A percentile compares a stretch with the other conserved stretches of the same genome.
These are phyloP conservation scores for Alternaria angustiovoidea DNA, from an alignment of 2,329 filamentous ascomycete genomes.

Conservation along the genomic window DNA sequence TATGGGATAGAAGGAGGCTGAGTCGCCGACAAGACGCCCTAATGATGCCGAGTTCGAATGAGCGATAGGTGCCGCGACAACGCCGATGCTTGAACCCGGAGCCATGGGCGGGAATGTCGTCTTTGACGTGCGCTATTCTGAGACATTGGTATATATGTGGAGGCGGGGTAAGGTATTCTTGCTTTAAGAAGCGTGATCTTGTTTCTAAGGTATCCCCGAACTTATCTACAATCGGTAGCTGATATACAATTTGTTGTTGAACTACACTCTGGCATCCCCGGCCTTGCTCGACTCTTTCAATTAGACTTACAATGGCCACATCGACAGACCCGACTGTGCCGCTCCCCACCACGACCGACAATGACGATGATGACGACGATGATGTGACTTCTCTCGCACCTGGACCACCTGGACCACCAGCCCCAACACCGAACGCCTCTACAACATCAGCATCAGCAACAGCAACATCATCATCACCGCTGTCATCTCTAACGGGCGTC, in stretches of 20 bases:
- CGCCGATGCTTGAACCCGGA: slow-evolving; percentile 9
- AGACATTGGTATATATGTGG: neutral
- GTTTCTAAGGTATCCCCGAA: neutral
- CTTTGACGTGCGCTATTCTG: neutral
- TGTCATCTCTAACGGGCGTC: neutral
- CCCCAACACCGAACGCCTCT: neutral
- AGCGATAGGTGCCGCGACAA: slow-evolving; percentile 4
- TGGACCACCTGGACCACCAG: neutral
- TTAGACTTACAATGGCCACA: slow-evolving; percentile 12
- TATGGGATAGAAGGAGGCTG: slow-evolving; percentile 3
- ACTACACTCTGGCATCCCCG: neutral
- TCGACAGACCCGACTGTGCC: slow-evolving; percentile 21
- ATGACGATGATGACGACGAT: slow-evolving; percentile 23
- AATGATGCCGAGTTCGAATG: slow-evolving; percentile 7
- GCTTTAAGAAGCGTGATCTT: neutral
- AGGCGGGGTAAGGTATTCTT: neutral
- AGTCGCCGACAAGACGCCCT: slow-evolving; percentile 10
- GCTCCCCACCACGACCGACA: slow-evolving; percentile 16
- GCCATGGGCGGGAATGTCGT: neutral
- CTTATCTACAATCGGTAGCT: neutral
- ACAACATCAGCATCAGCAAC: neutral
- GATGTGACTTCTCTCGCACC: slow-evolving; percentile 12
- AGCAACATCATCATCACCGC: neutral
- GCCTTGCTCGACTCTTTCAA: neutral
- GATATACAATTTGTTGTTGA: neutral